Percentiles rank a stretch among this genome's conserved stretches.
phyloP scores from a whole-genome alignment of 1,284 basidiomycete species.

The Cryptococcus amylolentus region DNA sequence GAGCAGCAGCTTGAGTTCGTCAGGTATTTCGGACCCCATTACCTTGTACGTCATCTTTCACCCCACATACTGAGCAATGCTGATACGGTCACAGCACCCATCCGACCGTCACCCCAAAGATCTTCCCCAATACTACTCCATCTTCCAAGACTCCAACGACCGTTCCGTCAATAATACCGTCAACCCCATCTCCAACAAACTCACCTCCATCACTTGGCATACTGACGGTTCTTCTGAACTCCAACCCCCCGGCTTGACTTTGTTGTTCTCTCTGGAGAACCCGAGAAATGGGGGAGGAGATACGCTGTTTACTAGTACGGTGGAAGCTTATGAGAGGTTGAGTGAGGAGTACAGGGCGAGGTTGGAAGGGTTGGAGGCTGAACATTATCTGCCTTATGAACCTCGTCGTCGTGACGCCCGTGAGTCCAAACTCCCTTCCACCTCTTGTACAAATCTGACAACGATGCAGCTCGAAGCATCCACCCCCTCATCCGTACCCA shows the following conservation, averaged over 20 bases:
- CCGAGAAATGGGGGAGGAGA: slow-evolving; percentile 11
- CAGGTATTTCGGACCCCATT: slow-evolving; percentile 7
- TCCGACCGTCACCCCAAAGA: slow-evolving; percentile 1
- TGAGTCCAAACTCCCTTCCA: neutral
- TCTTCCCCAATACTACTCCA: neutral
- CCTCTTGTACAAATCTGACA: neutral
- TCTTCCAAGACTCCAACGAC: neutral
- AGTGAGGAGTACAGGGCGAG: slow-evolving; percentile 3
- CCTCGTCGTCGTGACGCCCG: neutral
- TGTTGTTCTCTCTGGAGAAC: slow-evolving; percentile 5
- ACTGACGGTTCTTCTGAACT: slow-evolving; percentile 5
- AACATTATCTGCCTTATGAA: neutral
- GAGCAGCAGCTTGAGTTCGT: slow-evolving; percentile 34
- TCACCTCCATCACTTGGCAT: slow-evolving; percentile 4
- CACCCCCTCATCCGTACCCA: slow-evolving; percentile 3
- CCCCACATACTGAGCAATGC: neutral
- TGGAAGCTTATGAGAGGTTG: slow-evolving; percentile 7
- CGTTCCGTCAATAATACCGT: slow-evolving; percentile 1
- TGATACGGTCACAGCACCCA: neutral
- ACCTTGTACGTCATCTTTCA: slow-evolving; percentile 1
- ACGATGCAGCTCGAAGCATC: neutral
- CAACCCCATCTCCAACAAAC: slow-evolving; percentile 4
- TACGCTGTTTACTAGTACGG: slow-evolving; percentile 1
- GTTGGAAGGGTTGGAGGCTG: slow-evolving; percentile 1
- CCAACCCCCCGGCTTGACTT: slow-evolving; percentile 5